A percentile compares a stretch with the other conserved stretches of the same genome.
These are phyloP conservation scores for Cercospora sp. DNA, from an alignment of 2,329 filamentous ascomycete genomes.

Conservation along the genomic window DNA sequence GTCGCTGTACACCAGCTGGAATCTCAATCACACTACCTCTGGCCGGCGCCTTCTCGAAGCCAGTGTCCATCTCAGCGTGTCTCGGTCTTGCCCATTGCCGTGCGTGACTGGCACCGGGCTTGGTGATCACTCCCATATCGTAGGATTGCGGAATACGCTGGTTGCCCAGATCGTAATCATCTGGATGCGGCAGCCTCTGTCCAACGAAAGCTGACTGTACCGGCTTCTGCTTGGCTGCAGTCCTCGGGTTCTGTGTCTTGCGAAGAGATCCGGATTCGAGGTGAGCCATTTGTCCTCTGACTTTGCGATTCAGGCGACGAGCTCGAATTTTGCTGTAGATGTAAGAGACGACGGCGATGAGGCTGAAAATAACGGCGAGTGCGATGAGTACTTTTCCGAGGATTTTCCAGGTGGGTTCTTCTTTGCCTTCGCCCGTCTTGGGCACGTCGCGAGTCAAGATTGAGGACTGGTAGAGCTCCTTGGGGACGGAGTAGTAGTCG, in stretches of 20 bases:
- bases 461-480: not conserved
- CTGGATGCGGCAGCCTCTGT: not conserved
- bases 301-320: not conserved
- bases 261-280: slow-evolving; percentile 5
- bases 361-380: not conserved
- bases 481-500: slow-evolving; percentile 11
- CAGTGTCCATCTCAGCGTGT: not conserved
- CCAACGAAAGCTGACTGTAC: not conserved
- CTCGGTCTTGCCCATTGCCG: not conserved
- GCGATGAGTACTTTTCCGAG: slow-evolving; percentile 4
- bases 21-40: not conserved
- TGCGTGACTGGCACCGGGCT: not conserved
- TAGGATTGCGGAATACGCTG: not conserved
- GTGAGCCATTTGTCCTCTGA: not conserved
- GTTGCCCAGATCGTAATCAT: not conserved
- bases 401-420: slow-evolving; percentile 2
- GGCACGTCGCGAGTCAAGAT: slow-evolving; percentile 13
- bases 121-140: not conserved
- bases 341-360: not conserved
- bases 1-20: not conserved
- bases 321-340: not conserved
- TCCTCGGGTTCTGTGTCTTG: not conserved
- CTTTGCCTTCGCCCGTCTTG: slow-evolving; percentile 3
- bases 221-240: not conserved
- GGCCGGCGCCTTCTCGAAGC: not conserved